Evolutionary conservation across 495 filamentous ascomycete genomes (phyloP).

Genomic region (Cryomyces antarcticus): DNA sequence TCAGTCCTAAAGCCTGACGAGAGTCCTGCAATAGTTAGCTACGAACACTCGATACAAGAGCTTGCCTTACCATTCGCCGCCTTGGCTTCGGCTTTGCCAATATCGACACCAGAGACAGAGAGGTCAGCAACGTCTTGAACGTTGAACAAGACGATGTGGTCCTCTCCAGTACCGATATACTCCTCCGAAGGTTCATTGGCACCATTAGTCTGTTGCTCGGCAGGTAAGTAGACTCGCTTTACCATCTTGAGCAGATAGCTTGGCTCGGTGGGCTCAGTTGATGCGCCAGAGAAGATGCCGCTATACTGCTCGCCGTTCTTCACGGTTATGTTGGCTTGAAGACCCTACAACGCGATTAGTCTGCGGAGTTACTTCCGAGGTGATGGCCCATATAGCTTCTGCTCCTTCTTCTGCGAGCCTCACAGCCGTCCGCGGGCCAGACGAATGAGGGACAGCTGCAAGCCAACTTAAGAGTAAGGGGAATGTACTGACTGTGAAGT

Average conservation of each 20-base stretch:
- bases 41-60: not conserved
- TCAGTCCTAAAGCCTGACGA: constrained; percentile 62
- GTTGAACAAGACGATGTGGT: constrained; percentile 61
- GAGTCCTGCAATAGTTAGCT: constrained; percentile 18
- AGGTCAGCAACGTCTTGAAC: constrained; percentile 55
- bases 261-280: constrained; percentile 34
- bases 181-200: constrained; percentile 26
- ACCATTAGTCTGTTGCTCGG: constrained; percentile 34
- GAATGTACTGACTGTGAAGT: constrained; percentile 35
- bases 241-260: constrained; percentile 69
- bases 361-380: constrained; percentile 5
- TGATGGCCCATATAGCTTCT: not conserved
- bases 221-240: constrained; percentile 34
- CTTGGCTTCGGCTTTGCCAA: constrained; percentile 30
- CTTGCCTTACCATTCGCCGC: constrained; percentile 47
- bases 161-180: constrained; percentile 39
- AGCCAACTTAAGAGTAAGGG: not conserved
- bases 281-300: constrained; percentile 44
- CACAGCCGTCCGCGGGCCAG: not conserved
- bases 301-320: constrained; percentile 53
- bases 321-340: constrained; percentile 42
- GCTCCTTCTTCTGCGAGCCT: not conserved
- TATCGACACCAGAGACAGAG: constrained; percentile 33
- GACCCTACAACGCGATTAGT: constrained; percentile 32
- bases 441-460: not conserved